Evolutionary conservation across 2,329 filamentous ascomycete species (phyloP), one percentile per base, ranked within the genome.

Genomic region (Uncinocarpus reesii): DNA sequence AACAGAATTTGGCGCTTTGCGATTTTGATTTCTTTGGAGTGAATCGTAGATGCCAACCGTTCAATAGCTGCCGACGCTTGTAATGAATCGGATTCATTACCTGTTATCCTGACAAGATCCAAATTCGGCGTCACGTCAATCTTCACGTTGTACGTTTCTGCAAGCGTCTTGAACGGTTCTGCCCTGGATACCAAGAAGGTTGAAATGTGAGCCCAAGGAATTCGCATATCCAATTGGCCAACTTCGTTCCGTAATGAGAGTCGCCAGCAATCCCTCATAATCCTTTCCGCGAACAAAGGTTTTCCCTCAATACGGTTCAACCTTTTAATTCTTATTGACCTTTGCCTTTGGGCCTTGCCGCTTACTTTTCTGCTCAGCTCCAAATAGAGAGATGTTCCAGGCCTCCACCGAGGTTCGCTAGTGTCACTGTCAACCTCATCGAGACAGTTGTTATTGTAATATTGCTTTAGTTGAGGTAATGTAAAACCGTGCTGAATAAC

Each of bases 241-340:
- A 61, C 48, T 49, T 68, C 65, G 20, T 57, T 58, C 11, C 48
- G 32, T 24, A 66, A 49, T 3, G 60, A 61, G 18, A 69, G 53
- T 26, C 63, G 51, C 66, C 66, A 69, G 55, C 61, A 66, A 35
- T 67, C 60, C 32, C 66, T 62, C 40, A 68, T 57, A 28, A 69
- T 63, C 28, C 46, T 58, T 50, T 69, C 65, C 13, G 59, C 59
- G 18, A 65, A 45, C 7, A 58, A 42, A n/a, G 57, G 32, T 42
- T 69, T 69, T 2, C 58, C 58, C 23, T 55, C 60, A 24, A 61
- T 49, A 20, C 51, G 48, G 28, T 56, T 54, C 7, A 58, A 23
- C n/a, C 47, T 48, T 13, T 53, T 49, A 41, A 59, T 48, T 35
- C 58, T 57, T 41, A 55, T 47, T 11, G 60, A 45, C 38, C 55